phyloP scores from a whole-genome alignment of 2,329 filamentous ascomycete genomes.

The Zymoseptoria pseudotritici region DNA sequence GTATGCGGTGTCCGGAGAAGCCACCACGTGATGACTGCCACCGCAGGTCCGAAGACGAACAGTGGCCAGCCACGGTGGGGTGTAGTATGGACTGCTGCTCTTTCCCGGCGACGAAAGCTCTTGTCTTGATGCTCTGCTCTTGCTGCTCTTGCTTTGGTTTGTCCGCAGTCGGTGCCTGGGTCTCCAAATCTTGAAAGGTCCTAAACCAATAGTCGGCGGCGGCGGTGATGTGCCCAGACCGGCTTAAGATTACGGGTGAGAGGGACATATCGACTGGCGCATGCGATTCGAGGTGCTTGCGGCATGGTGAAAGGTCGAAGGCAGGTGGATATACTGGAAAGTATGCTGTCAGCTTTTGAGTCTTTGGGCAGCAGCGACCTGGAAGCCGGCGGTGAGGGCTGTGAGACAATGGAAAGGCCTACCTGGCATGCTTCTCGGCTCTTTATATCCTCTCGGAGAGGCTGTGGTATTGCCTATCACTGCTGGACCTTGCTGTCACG shows the following conservation, averaged over 20 bases:
- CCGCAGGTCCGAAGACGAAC: background rate
- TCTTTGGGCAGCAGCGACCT: background rate
- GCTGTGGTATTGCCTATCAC: background rate
- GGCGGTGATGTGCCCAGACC: background rate
- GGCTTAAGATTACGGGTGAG: background rate
- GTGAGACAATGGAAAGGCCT: background rate
- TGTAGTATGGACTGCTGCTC: background rate
- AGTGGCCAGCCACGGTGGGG: too few relatives aligned
- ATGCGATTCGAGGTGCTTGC: background rate
- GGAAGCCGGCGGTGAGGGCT: background rate
- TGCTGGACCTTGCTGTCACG: background rate
- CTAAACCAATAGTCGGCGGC: background rate
- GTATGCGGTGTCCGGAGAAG: background rate
- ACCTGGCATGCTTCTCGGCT: background rate
- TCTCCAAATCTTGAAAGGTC: background rate
- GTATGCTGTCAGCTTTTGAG: background rate
- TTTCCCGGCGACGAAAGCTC: background rate
- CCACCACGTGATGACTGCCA: background rate
- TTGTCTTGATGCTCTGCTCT: background rate
- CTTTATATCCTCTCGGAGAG: background rate
- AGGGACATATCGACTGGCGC: background rate
- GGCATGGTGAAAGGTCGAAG: background rate
- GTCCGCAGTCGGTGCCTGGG: background rate
- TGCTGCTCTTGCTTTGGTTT: background rate
- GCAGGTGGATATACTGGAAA: background rate